These are phyloP conservation scores for Trichophaea hybrida DNA, from an alignment of 2,329 filamentous ascomycete species.

Conservation along the genomic window DNA sequence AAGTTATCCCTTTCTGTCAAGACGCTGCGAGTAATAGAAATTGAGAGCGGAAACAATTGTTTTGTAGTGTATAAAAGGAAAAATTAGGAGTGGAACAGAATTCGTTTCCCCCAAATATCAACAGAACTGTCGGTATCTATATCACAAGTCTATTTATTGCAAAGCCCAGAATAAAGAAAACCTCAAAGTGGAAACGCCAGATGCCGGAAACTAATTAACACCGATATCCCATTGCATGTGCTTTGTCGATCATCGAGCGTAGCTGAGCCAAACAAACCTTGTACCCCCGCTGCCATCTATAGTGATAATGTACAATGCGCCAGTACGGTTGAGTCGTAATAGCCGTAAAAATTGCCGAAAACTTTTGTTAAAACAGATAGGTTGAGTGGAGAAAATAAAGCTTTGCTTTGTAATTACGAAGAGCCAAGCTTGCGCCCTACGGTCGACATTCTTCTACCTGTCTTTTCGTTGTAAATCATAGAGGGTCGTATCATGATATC, in stretches of 20 bases:
- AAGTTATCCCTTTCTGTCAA: too few relatives aligned
- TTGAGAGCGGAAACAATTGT: too few relatives aligned
- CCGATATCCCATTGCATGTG: background rate
- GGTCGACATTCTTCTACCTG: slow-evolving; percentile 7
- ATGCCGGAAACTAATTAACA: background rate
- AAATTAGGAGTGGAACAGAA: too few relatives aligned
- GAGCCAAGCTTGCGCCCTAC: slow-evolving; percentile 5
- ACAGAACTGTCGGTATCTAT: too few relatives aligned
- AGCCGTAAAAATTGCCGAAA: background rate
- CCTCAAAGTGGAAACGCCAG: background rate
- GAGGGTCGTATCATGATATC: slow-evolving; percentile 57
- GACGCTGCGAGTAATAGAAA: too few relatives aligned
- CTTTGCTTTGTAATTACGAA: background rate
- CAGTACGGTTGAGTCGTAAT: background rate
- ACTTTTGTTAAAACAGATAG: background rate
- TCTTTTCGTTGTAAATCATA: slow-evolving; percentile 10
- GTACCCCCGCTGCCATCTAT: background rate
- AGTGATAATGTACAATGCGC: background rate
- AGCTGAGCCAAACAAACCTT: background rate
- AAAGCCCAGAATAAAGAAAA: background rate
- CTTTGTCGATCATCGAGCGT: background rate
- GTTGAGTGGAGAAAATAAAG: background rate
- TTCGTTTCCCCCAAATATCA: too few relatives aligned
- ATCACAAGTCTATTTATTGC: background rate
- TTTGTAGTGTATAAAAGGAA: too few relatives aligned